Base-by-base conservation (phyloP, 306 rosid genomes). In the Rosa lucieae region DNA sequence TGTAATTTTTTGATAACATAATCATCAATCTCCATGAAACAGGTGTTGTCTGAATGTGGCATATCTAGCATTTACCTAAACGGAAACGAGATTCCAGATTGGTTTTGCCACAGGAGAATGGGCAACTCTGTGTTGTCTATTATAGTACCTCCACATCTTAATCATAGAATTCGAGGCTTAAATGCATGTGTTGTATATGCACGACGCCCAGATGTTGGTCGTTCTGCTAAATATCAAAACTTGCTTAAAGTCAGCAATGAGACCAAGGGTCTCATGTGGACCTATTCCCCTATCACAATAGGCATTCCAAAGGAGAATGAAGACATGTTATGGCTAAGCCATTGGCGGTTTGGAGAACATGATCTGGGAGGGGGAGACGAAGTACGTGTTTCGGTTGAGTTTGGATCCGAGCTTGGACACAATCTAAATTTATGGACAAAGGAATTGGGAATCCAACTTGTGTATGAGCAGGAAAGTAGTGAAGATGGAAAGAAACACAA, bases 361-460 rank as follows among this genome's bases (percentile, higher is more conserved):
- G 62, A 55, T 1, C 11, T 55, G 0, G 26, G 10, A 2, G 26
- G 4, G 8, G 11, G 62, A 10, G 62, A 20, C 0, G 62, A 55
- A 55, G 3, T 55, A 8, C 26, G 62, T 8, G 26, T 55, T 5
- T 55, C 62, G 2, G 62, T 55, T 0, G 62, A 20, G 26, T n/a
- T 48, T 13, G 53, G 53, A 48, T 0, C 18, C 5, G 53, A 48
- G 17, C 53, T 48, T 20, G 58, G n/a, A 15, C 5, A 52, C 5
- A 17, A 9, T 46, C 49, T 17, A 15, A 52, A 52, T 62, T 62
- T 62, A 21, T 58, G 65, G 68, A 32, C 37, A 62, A 62, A 62
- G 68, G 68, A 62, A 32, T 62, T 62, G 12, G 68, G 39, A 3
- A 21, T 23, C 68, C 68, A 62, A 26, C 68, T 62, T 62, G 68